A percentile compares a stretch with the other conserved stretches of the same genome.
These are phyloP conservation scores for Selaginella tamariscina DNA, from an alignment of 75 land plant species.

Conservation along the genomic window DNA sequence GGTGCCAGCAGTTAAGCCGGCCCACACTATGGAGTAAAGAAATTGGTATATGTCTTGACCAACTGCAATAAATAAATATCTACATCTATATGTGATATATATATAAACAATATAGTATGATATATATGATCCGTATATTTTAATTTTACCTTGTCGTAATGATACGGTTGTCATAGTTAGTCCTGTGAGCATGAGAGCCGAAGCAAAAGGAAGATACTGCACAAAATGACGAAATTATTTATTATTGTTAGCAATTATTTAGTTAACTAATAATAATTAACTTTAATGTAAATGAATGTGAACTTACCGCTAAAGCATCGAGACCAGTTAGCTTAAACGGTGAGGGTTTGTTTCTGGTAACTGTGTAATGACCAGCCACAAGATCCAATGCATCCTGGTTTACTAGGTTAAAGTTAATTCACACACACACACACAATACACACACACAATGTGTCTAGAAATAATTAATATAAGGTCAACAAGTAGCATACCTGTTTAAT, in stretches of 20 bases:
- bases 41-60: slow-evolving; percentile 54
- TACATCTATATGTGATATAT: too few relatives aligned
- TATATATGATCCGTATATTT: background rate
- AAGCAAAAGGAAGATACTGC: slow-evolving; percentile 93
- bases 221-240: slow-evolving; percentile 10
- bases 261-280: background rate
- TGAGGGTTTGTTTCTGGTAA: slow-evolving; percentile 44
- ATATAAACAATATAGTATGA: too few relatives aligned
- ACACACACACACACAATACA: background rate
- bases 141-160: slow-evolving; percentile 61
- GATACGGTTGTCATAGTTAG: slow-evolving; percentile 55
- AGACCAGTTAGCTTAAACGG: slow-evolving; percentile 69
- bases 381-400: slow-evolving; percentile 96
- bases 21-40: slow-evolving; percentile 59
- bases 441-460: background rate
- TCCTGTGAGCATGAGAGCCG: slow-evolving; percentile 64
- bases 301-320: slow-evolving; percentile 67
- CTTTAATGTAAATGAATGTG: too few relatives aligned
- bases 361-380: slow-evolving; percentile 69
- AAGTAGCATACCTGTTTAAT: background rate
- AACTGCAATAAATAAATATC: slow-evolving; percentile 29
- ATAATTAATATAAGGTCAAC: background rate
- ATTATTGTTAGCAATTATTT: background rate
- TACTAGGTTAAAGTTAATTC: too few relatives aligned
- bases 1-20: slow-evolving; percentile 72